Percentiles rank a stretch among this genome's conserved stretches.
These are phyloP conservation scores for Pachysandra terminalis DNA, from an alignment of 164 flowering plant species.

Conservation along the genomic window DNA sequence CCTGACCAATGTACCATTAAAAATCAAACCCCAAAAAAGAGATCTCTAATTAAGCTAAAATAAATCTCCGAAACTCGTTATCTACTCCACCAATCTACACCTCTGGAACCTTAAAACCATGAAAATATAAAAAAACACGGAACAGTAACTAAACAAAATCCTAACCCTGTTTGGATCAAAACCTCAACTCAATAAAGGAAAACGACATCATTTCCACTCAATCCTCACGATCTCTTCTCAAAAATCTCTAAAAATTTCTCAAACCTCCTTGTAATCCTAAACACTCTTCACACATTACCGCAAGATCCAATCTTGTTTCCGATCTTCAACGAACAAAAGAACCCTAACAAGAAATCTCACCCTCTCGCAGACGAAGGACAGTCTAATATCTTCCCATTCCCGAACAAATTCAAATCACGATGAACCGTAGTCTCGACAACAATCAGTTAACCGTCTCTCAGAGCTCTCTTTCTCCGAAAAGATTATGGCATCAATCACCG, in stretches of 20 bases:
- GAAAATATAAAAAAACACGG: no score
- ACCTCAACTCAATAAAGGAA: not conserved
- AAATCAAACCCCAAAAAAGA: not conserved
- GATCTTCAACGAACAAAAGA: not conserved
- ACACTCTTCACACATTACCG: not conserved
- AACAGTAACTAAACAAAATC: not conserved
- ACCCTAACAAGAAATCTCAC: not conserved
- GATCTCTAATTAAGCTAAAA: not conserved
- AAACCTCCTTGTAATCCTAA: not conserved
- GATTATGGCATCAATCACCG: constrained; percentile 8
- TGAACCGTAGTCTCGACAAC: not conserved
- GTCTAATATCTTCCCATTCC: not conserved
- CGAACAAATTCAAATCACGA: not conserved
- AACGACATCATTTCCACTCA: not conserved
- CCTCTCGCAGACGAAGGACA: not conserved
- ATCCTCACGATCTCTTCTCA: not conserved
- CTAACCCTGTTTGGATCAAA: not conserved
- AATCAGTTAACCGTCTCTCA: not conserved
- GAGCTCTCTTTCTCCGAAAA: not conserved
- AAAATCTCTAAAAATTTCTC: not conserved
- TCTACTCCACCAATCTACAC: not conserved
- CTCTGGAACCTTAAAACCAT: not conserved
- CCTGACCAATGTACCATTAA: constrained; percentile 14
- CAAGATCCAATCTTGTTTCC: not conserved
- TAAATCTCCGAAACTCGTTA: not conserved